Base-by-base conservation (phyloP, 345 rosid genomes). In the Hibiscus tridactylites region DNA sequence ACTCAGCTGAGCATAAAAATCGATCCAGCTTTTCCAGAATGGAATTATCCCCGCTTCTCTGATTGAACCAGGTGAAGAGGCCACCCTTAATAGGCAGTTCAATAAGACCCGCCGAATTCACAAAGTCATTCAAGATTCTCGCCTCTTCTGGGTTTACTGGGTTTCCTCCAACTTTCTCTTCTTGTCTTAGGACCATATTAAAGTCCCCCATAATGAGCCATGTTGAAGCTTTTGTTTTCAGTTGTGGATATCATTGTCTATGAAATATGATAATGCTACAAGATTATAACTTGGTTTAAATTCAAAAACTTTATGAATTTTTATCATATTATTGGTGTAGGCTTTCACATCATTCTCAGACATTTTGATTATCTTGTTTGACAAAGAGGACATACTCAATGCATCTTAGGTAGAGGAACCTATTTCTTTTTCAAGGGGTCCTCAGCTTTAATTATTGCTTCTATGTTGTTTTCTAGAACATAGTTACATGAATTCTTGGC, bases 331-430 rank as follows among this genome's bases (percentile, higher is more conserved):
- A 16, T 50, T 39, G 39, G 57, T 68, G 79, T 79, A 76, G 77
- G 78, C 77, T 82, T 74, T 84, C 79, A 49, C 79, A 60, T 84
- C 85, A 74, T 65, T 82, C 76, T 68, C 71, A 73, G 80, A 82
- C 85, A 82, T 44, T 67, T 78, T 79, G 79, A 85, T 82, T 75
- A 71, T 53, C 66, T 73, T 65, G 80, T 24, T 79, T 85, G 83
- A 80, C 77, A 80, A 78, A 77, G 67, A 24, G 68, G 61, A 33
- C 39, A 68, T 72, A 57, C 76, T 49, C 53, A 49, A 49, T 13
- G 17, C 53, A 49, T 49, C 53, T 49, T 42, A 54, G 70, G 75
- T 73, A 44, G 57, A 71, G 68, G 28, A 24, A 58, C 61, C 57
- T 56, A 57, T 72, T 72, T 71, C 75, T 69, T 44, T 56, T 53